Evolutionary conservation across 2,329 filamentous ascomycete genomes (phyloP), one percentile per base, ranked within the genome.

Genomic region (Sporothrix brunneoviolacea): DNA sequence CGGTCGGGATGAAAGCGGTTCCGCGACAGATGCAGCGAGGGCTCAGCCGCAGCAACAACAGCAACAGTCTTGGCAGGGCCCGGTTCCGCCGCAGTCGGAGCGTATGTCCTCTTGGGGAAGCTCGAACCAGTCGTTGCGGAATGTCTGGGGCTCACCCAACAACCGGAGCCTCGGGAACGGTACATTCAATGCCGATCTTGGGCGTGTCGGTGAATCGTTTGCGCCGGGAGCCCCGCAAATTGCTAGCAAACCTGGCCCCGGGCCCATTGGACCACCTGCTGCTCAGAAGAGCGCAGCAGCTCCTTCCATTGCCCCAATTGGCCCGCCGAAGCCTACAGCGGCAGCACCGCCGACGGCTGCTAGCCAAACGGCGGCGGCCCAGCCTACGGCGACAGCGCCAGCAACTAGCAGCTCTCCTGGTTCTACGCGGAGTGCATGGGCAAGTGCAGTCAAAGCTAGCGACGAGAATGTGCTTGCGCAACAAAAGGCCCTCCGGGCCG

Each of bases 121-220:
- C 24, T 62, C 63, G 18, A 62, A 68, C 33, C 75, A 74, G 42
- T 56, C 70, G 10, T 64, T 72, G 12, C 72, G 76, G 42, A 88
- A 84, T 61, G 83, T 90, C 16, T 91, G 86, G 86, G 86, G 82
- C 16, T 80, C 84, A 38, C 83, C 82, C n/a, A 80, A 80, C 49
- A 82, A 87, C 57, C 77, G 82, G 48, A 82, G 80, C 10, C 80
- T 91, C 18, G 86, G 86, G 4, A 91, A 91, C 63, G 86, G 86
- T 38, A 88, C 85, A 0, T 91, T 91, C 60, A 81, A 78, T 51
- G 74, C 79, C 12, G 79, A 82, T 57, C 72, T 84, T 46, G 75
- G 73, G 24, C 70, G 72, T 39, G 63, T 74, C 16, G 67, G 76
- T 12, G 69, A 70, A 47, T 64, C 72, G 4, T 55, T 43, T 64